phyloP scores from a whole-genome alignment of 2,329 filamentous ascomycete species.

The Xylaria sp. region DNA sequence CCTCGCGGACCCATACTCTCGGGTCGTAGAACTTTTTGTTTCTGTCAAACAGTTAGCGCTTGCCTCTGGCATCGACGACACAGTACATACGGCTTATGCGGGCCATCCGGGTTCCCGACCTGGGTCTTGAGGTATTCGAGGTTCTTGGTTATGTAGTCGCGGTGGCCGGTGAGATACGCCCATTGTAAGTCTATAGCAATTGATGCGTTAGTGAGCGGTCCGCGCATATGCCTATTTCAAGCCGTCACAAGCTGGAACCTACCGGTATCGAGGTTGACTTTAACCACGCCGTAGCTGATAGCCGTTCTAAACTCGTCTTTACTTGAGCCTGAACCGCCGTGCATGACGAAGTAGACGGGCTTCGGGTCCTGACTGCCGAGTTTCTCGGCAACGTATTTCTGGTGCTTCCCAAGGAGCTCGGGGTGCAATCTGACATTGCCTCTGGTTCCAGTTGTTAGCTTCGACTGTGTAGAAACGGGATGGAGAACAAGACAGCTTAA shows the following conservation, averaged over 20 bases:
- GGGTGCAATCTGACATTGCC: conserved; percentile 97
- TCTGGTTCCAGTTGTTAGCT: neutral
- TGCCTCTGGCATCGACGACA: neutral
- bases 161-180: conserved; percentile 89
- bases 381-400: conserved; percentile 85
- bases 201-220: neutral
- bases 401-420: conserved; percentile 95
- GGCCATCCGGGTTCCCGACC: conserved; percentile 94
- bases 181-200: conserved; percentile 75
- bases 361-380: conserved; percentile 72
- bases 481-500: too few species aligned
- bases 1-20: conserved; percentile 93
- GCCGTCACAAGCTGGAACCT: neutral
- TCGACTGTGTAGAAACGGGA: too few species aligned
- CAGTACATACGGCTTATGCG: conserved; percentile 72
- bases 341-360: conserved; percentile 99
- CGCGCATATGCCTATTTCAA: neutral
- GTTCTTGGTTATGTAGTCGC: conserved; percentile 92
- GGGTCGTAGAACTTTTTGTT: conserved; percentile 97
- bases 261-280: conserved; percentile 95
- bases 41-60: neutral
- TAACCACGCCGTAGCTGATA: conserved; percentile 92
- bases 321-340: conserved; percentile 90
- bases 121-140: conserved; percentile 88
- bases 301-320: conserved; percentile 90